Conservation (phyloP, 1,139 yeast genomes). For the Debaryomyces sp. region DNA sequence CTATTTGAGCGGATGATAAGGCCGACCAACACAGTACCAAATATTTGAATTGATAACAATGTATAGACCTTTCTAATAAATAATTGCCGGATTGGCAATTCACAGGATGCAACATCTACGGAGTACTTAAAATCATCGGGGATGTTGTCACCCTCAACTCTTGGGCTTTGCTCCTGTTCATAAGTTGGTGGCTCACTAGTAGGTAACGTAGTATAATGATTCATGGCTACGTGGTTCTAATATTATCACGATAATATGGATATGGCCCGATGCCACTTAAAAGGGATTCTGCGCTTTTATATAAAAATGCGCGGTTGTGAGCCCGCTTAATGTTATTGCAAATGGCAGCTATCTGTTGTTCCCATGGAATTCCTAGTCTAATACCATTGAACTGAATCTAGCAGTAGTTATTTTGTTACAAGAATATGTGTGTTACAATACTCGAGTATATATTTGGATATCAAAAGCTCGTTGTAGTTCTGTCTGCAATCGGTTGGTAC, state of each 20-base stretch:
- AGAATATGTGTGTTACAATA: no score
- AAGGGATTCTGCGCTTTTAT: neutral
- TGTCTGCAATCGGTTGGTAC: neutral
- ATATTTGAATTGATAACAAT: conserved; percentile 64
- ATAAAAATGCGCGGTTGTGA: neutral
- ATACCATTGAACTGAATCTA: neutral
- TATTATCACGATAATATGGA: neutral
- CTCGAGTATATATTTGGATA: neutral
- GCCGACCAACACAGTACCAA: conserved; percentile 64
- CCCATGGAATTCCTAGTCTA: neutral
- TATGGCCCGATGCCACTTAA: neutral
- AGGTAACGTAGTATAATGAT: conserved; percentile 10
- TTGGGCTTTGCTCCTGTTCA: conserved; percentile 20
- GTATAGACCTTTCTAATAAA: conserved; percentile 82
- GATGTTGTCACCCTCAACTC: conserved; percentile 44
- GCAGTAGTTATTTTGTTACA: neutral
- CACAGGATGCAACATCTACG: conserved; percentile 77
- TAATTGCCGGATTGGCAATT: conserved; percentile 71
- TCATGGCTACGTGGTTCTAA: conserved; percentile 1
- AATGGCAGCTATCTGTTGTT: no score
- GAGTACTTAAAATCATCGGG: conserved; percentile 88
- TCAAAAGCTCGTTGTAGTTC: neutral
- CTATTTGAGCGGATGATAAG: conserved; percentile 52
- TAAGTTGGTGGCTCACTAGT: conserved; percentile 30
- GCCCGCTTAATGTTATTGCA: neutral